These are phyloP conservation scores for Lumnitzera littorea DNA, from an alignment of 345 rosid species.

Conservation along the genomic window DNA sequence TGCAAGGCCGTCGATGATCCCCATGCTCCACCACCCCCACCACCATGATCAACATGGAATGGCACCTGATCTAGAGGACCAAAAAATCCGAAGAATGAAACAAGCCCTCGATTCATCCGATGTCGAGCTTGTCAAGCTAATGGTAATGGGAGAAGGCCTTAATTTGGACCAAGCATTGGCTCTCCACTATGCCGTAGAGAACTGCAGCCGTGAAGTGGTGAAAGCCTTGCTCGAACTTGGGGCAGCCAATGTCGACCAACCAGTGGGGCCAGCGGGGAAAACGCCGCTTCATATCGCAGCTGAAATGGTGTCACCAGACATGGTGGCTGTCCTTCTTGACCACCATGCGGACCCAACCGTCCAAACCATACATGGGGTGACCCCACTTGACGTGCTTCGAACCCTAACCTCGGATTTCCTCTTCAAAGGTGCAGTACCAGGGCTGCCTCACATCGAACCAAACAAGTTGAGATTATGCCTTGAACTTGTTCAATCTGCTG, in stretches of 20 bases:
- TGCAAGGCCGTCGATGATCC: conserved; percentile 18
- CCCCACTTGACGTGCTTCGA: conserved; percentile 88
- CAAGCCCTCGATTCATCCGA: conserved; percentile 92
- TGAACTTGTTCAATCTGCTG: conserved; percentile 96
- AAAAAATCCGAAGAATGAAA: conserved; percentile 87
- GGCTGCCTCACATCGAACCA: conserved; percentile 84
- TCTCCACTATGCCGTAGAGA: conserved; percentile 44
- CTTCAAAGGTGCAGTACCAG: conserved; percentile 98
- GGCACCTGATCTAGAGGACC: conserved; percentile 83
- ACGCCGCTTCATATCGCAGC: conserved; percentile 47
- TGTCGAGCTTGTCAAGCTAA: conserved; percentile 61
- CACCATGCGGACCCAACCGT: conserved; percentile 97
- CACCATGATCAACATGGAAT: conserved; percentile 22
- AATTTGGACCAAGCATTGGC: conserved; percentile 44
- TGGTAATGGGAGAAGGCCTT: conserved; percentile 57
- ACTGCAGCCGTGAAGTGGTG: conserved; percentile 44
- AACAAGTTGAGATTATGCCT: conserved; percentile 92
- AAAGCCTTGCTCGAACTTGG: conserved; percentile 52
- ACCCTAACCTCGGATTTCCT: conserved; percentile 97
- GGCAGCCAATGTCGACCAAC: conserved; percentile 42
- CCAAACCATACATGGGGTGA: conserved; percentile 73
- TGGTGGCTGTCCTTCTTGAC: conserved; percentile 79
- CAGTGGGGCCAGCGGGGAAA: conserved; percentile 37
- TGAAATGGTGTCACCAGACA: conserved; percentile 49
- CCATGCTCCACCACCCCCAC: conserved; percentile 17